These are phyloP conservation scores for Monascus purpureus DNA, from an alignment of 495 filamentous ascomycete species.

Conservation along the genomic window DNA sequence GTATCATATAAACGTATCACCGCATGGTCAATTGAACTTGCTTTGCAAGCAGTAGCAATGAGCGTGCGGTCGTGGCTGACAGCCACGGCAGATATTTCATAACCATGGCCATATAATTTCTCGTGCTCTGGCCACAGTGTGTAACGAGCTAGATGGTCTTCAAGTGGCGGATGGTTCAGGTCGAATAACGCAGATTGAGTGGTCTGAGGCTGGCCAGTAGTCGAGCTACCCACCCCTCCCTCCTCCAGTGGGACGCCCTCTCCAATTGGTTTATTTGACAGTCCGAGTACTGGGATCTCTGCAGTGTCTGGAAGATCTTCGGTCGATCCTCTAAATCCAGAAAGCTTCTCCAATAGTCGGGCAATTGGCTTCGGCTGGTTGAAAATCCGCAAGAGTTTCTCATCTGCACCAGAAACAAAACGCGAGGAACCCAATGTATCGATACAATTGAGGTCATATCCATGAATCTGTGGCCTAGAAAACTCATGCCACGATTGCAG, in stretches of 20 bases:
- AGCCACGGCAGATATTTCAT: conserved; percentile 89
- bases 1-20: conserved; percentile 87
- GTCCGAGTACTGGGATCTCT: conserved; percentile 82
- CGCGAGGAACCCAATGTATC: conserved; percentile 51
- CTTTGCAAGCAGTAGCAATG: conserved; percentile 87
- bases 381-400: conserved; percentile 93
- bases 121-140: conserved; percentile 93
- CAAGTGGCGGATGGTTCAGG: conserved; percentile 60
- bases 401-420: conserved; percentile 94
- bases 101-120: conserved; percentile 98
- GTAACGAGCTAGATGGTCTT: conserved; percentile 78
- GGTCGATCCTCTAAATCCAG: conserved; percentile 36
- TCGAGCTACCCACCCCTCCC: conserved; percentile 25
- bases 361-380: conserved; percentile 78
- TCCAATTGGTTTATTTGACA: conserved; percentile 88
- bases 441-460: conserved; percentile 94
- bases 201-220: conserved; percentile 11
- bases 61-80: conserved; percentile 56
- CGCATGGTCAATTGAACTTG: conserved; percentile 83
- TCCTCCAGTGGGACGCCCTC: conserved; percentile 34
- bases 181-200: conserved; percentile 17
- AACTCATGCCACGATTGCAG: conserved; percentile 80
- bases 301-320: conserved; percentile 66
- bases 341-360: conserved; percentile 51
- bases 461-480: conserved; percentile 90